These are phyloP conservation scores for Magnusiomyces magnusii DNA, from an alignment of 1,139 yeast species.

Conservation along the genomic window DNA sequence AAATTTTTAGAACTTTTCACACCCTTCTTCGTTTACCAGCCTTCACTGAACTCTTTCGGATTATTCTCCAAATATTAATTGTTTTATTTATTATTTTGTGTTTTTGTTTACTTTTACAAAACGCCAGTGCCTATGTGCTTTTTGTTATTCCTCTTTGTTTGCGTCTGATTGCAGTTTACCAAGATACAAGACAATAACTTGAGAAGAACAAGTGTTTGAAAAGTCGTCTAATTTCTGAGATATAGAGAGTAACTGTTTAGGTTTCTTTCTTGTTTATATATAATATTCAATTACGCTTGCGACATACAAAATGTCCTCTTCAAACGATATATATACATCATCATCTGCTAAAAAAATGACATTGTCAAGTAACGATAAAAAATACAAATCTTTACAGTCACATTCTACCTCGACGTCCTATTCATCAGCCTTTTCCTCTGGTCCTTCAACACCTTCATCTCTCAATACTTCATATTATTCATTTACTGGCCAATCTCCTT, in stretches of 20 bases:
- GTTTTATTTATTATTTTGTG: background rate
- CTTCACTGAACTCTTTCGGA: background rate
- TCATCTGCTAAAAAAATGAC: background rate
- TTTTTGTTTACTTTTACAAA: background rate
- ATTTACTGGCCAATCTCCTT: background rate
- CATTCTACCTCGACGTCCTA: background rate
- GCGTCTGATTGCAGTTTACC: background rate
- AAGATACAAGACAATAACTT: background rate
- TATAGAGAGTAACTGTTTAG: too few relatives aligned
- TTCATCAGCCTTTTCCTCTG: background rate
- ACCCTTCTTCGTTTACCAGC: too few relatives aligned
- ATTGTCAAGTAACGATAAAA: background rate
- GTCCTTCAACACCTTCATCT: background rate
- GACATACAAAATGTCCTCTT: background rate
- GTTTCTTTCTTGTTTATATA: too few relatives aligned
- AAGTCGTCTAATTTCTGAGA: too few relatives aligned
- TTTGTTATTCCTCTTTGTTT: background rate
- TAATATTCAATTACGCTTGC: background rate
- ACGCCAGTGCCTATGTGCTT: background rate
- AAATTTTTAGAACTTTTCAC: background rate
- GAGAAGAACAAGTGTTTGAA: too few relatives aligned
- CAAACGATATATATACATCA: background rate
- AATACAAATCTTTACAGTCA: background rate
- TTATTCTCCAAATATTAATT: background rate
- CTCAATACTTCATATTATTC: background rate